Percentiles rank a stretch among this genome's conserved stretches.
These are phyloP conservation scores for Mycosphaerella sp. DNA, from an alignment of 2,329 filamentous ascomycete species.

Conservation along the genomic window DNA sequence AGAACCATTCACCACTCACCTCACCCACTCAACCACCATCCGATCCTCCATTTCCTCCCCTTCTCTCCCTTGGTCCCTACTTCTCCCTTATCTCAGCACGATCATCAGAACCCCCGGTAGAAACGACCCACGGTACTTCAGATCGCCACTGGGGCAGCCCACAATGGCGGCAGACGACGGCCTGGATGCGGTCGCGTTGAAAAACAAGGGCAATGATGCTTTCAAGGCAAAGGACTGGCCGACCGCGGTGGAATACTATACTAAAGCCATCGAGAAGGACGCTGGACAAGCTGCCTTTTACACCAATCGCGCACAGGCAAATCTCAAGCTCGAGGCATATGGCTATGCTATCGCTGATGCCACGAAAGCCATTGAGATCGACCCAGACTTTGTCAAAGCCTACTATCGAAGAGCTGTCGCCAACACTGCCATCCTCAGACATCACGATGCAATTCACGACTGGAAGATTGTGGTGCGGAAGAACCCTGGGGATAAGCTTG, in stretches of 20 bases:
- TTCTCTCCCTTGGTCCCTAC: neutral
- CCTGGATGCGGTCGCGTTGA: slow-evolving; percentile 67
- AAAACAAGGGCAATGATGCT: slow-evolving; percentile 90
- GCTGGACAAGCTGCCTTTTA: slow-evolving; percentile 71
- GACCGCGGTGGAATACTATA: slow-evolving; percentile 73
- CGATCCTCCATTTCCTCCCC: neutral
- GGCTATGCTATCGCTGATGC: slow-evolving; percentile 90
- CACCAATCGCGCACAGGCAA: slow-evolving; percentile 89
- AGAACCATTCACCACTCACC: neutral
- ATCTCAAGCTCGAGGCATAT: slow-evolving; percentile 93
- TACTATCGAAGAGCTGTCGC: slow-evolving; percentile 92
- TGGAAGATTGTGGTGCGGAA: slow-evolving; percentile 87
- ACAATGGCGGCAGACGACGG: slow-evolving; percentile 6
- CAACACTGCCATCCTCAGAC: slow-evolving; percentile 82
- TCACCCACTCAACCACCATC: neutral
- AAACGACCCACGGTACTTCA: neutral
- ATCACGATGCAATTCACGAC: slow-evolving; percentile 81
- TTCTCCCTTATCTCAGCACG: neutral
- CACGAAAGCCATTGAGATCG: slow-evolving; percentile 82
- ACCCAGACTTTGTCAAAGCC: slow-evolving; percentile 85
- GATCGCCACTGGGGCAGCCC: neutral
- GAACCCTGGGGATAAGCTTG: slow-evolving; percentile 82
- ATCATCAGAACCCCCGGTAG: neutral
- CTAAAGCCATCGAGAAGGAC: slow-evolving; percentile 43
- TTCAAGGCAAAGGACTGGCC: slow-evolving; percentile 85